phyloP scores from a whole-genome alignment of 805 yeast genomes.

The Kodamaea kakaduensis region DNA sequence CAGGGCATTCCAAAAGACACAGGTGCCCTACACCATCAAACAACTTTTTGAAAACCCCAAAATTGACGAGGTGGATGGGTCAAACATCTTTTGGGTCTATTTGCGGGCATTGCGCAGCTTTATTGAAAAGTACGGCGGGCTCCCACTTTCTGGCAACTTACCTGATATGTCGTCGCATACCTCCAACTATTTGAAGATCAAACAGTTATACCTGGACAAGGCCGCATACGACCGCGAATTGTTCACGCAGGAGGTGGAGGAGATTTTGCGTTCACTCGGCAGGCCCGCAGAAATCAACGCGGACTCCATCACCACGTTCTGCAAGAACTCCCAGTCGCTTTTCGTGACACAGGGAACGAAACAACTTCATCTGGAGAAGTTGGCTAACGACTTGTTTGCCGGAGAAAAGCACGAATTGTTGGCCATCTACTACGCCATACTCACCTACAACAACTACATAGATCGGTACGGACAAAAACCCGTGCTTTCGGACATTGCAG shows the following conservation, averaged over 20 bases:
- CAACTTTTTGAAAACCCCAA: conserved; percentile 22
- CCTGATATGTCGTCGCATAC: conserved; percentile 92
- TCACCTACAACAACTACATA: conserved; percentile 27
- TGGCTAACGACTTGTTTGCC: conserved; percentile 13
- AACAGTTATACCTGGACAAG: conserved; percentile 53
- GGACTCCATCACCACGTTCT: conserved; percentile 45
- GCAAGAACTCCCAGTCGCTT: conserved; percentile 57
- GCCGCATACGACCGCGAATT: conserved; percentile 45
- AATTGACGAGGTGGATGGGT: conserved; percentile 14
- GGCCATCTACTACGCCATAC: conserved; percentile 42
- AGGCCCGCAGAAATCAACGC: conserved; percentile 24
- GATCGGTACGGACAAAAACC: conserved; percentile 18
- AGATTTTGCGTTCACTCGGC: conserved; percentile 24
- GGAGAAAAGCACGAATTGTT: conserved; percentile 16
- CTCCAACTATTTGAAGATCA: conserved; percentile 52
- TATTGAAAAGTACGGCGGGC: conserved; percentile 30
- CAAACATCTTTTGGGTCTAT: conserved; percentile 57
- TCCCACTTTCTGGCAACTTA: conserved; percentile 71
- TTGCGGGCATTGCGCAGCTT: conserved; percentile 52
- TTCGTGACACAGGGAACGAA: conserved; percentile 47
- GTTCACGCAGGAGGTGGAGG: conserved; percentile 34
- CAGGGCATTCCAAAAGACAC: conserved; percentile 35
- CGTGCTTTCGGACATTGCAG: conserved; percentile 16
- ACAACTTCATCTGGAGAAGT: conserved; percentile 14
- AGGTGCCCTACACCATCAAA: conserved; percentile 27